phyloP scores from a whole-genome alignment of 306 rosid genomes.

The Carpinus viminea region DNA sequence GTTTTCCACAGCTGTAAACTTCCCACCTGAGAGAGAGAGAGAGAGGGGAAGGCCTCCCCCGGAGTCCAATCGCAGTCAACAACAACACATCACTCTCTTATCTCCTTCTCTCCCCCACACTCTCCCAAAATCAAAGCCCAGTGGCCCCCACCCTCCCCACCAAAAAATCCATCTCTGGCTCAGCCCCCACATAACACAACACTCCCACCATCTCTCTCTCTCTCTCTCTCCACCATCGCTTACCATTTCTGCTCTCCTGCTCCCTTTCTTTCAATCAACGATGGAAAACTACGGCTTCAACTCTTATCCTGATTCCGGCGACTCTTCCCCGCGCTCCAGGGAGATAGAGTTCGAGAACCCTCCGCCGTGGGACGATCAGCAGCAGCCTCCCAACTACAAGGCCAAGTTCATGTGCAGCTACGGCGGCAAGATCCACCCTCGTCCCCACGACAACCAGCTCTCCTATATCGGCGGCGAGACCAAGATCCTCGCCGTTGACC shows the following conservation, averaged over 20 bases:
- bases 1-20: too few species aligned
- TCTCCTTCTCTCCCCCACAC: neutral
- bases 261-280: neutral
- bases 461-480: slow-evolving; percentile 93
- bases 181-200: too few species aligned
- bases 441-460: slow-evolving; percentile 81
- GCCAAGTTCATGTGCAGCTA: slow-evolving; percentile 92
- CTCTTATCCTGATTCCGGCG: slow-evolving; percentile 84
- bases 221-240: neutral
- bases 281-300: slow-evolving; percentile 77
- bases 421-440: slow-evolving; percentile 95
- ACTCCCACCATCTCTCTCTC: neutral
- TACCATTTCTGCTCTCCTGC: neutral
- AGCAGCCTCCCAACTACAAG: slow-evolving; percentile 53
- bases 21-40: neutral
- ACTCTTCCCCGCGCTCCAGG: slow-evolving; percentile 83
- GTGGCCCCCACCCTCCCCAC: neutral
- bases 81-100: slow-evolving; percentile 24
- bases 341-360: slow-evolving; percentile 89
- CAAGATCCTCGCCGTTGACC: slow-evolving; percentile 91
- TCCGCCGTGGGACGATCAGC: slow-evolving; percentile 83
- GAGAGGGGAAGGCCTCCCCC: neutral
- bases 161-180: too few species aligned
- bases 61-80: slow-evolving; percentile 26
- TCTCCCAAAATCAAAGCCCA: neutral